Evolutionary conservation across 148 eudicot genomes (phyloP), one percentile per base, ranked within the genome.

Genomic region (Beta vulgaris): DNA sequence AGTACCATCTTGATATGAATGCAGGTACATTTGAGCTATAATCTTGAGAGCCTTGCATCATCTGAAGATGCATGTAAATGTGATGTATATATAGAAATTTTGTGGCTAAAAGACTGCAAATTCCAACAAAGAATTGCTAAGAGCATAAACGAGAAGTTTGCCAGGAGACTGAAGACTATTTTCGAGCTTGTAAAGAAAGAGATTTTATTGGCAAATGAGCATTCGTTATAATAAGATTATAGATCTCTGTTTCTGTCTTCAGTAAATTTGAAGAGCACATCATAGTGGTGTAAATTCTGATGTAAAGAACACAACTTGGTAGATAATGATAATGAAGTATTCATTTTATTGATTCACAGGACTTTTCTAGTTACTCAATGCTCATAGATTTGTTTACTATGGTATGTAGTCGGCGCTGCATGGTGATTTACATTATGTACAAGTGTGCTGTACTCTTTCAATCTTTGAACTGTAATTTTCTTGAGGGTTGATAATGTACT

Each of bases 21-120:
- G 85, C 87, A 93, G 98, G 93, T 93, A 18, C 87, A 87, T 74
- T 70, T 93, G 32, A 87, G 85, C 83, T 89, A 91, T 81, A 83
- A 88, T 67, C 71, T 88, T 7, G 85, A 81, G 51, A 83, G 82
- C 61, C 68, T 78, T 60, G 21, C 72, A 36, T 61, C 63, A 79
- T 55, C 76, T 13, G 71, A 53, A 1, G 78, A 75, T 58, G 80
- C 82, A 28, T 91, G 98, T 82, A 84, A 82, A 69, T 89, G 89
- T 57, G 86, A 84, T 51, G 83, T 88, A 19, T 88, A 82, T 75
- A 58, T 89, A 74, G 93, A 91, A 61, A 77, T 91, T 18, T 60
- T 78, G 80, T 93, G 96, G 98, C 84, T 93, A 36, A 93, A 84
- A 79, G 87, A 82, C 72, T 82, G 86, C 70, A 88, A 82, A 78